Evolutionary conservation across 1,284 basidiomycete genomes (phyloP).

Genomic region (Moesziomyces antarcticus): DNA sequence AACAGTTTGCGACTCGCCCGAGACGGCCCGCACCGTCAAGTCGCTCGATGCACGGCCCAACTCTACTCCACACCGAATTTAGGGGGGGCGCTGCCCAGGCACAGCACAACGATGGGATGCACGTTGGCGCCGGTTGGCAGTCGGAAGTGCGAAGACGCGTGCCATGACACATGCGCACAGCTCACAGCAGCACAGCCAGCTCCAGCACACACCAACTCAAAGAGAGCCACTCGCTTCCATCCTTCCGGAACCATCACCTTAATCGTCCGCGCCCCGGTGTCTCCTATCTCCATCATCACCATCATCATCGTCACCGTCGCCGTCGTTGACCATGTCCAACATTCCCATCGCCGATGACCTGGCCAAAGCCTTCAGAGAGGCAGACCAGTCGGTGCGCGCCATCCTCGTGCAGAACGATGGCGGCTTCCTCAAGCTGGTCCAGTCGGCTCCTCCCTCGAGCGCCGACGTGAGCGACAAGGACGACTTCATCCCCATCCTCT

Average conservation of each 20-base stretch:
- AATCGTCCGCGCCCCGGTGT: background rate
- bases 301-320: background rate
- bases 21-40: background rate
- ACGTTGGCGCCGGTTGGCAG: too few relatives aligned
- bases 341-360: slow-evolving; percentile 48
- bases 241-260: background rate
- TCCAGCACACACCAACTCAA: background rate
- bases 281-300: background rate
- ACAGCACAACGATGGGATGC: background rate
- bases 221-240: background rate
- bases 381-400: slow-evolving; percentile 38
- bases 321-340: slow-evolving; percentile 30
- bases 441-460: slow-evolving; percentile 23
- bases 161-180: background rate
- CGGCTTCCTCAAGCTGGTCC: slow-evolving; percentile 45
- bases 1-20: background rate
- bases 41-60: slow-evolving; percentile 19
- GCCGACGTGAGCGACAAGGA: slow-evolving; percentile 44
- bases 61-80: slow-evolving; percentile 16
- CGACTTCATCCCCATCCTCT: slow-evolving; percentile 44
- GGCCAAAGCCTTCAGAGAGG: slow-evolving; percentile 29
- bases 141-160: background rate
- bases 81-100: background rate
- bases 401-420: slow-evolving; percentile 57
- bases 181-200: background rate